These are phyloP conservation scores for Buddleja alternifolia DNA, from an alignment of 257 asterid species.

Conservation along the genomic window DNA sequence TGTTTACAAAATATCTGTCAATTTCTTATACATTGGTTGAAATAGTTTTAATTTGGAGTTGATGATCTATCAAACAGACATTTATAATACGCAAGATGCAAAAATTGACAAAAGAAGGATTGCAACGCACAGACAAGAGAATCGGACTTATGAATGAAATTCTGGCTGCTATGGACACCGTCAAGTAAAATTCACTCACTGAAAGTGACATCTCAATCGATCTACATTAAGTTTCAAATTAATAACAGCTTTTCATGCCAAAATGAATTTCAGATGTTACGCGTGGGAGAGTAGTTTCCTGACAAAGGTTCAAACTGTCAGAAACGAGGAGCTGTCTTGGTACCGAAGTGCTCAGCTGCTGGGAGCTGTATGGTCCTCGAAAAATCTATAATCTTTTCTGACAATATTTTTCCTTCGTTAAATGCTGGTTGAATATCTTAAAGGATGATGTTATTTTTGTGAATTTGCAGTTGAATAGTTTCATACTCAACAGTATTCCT, in stretches of 20 bases:
- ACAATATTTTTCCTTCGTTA: not conserved
- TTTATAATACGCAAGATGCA: conserved; percentile 84
- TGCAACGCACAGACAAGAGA: conserved; percentile 92
- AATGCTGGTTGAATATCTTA: not conserved
- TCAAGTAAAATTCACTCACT: conserved; percentile 60
- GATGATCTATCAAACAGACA: conserved; percentile 59
- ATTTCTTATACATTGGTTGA: conserved; percentile 18
- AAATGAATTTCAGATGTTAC: conserved; percentile 71
- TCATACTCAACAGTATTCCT: conserved; percentile 86
- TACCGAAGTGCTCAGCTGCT: conserved; percentile 78
- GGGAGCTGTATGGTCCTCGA: conserved; percentile 73
- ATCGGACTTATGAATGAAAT: conserved; percentile 96
- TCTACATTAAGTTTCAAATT: conserved; percentile 26
- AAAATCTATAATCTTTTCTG: conserved; percentile 27
- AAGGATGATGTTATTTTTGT: conserved; percentile 29
- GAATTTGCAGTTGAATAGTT: conserved; percentile 75
- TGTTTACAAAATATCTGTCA: not conserved
- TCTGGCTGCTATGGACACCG: conserved; percentile 98
- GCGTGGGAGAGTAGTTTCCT: conserved; percentile 97
- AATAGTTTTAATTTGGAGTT: conserved; percentile 23
- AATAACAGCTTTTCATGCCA: conserved; percentile 15
- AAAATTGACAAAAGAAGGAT: conserved; percentile 86
- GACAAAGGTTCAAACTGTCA: conserved; percentile 72
- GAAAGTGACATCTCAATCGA: conserved; percentile 8
- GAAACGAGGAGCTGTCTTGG: conserved; percentile 90